Evolutionary conservation across 768 basidiomycete genomes (phyloP), one percentile per base, ranked within the genome.

Genomic region (Boletellus emodensis): DNA sequence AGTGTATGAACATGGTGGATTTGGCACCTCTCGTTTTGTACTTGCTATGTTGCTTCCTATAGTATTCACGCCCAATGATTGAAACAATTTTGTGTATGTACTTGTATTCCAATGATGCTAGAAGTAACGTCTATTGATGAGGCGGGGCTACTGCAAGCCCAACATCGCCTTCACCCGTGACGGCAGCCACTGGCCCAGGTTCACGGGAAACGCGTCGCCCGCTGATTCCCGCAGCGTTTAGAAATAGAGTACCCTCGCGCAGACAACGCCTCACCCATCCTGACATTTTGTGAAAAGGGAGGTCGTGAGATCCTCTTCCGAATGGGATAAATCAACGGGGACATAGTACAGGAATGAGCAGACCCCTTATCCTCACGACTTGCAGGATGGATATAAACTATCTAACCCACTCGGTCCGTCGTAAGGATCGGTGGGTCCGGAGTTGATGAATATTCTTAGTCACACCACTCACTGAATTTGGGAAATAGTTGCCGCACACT

Each of bases 381-480:
- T 11, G 66, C 70, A 26, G 77, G 75, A 12, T 78, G 76, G n/a
- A 79, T 63, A 45, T 75, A 78, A 9, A 80, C 46, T 32, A 78
- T 76, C 75, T 78, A 40, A 22, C 26, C 26, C 12, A 41, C 9
- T 30, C 24, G 24, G 24, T 4, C 24, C 45, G 36, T 40, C 39
- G n/a, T 24, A 30, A 49, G 36, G 5, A 40, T 15, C 22, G 22
- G 9, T 17, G 12, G 24, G 4, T 26, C 24, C 24, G 5, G 24
- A 26, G 24, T 26, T 26, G 24, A 7, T 26, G 6, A 26, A 26
- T 7, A 26, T 26, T 26, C 24, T 4, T 26, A 7, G 52, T 20
- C 20, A 20, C 3, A 20, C 20, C 20, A 20, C 3, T 20, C 20
- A 20, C 20, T 20, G 20, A 20, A 20, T 79, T 79, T 6, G 77